phyloP scores from a whole-genome alignment of 139 green algal genomes.

The Volvox africanus region DNA sequence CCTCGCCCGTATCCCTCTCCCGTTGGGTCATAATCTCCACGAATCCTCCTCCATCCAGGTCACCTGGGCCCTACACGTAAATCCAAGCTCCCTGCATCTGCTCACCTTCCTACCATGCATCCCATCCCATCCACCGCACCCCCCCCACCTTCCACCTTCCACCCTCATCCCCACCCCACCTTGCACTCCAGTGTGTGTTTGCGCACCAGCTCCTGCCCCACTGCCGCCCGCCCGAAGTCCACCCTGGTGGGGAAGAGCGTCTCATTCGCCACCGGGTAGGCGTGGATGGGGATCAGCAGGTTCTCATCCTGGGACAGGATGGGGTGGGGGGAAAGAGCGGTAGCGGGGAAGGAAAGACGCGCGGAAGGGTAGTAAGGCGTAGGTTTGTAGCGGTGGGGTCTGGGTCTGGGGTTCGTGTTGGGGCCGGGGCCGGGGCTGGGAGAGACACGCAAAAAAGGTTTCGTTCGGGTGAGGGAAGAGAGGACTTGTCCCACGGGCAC shows the following conservation, averaged over 20 bases:
- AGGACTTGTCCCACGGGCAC: not conserved
- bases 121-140: not conserved
- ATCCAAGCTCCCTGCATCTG: no score
- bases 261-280: slow-evolving; percentile 74
- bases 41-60: no score
- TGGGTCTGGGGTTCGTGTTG: not conserved
- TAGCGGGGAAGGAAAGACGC: not conserved
- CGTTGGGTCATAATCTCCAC: no score
- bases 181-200: slow-evolving; percentile 70
- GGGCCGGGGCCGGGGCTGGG: not conserved
- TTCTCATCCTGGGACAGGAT: slow-evolving; percentile 61
- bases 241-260: slow-evolving; percentile 68
- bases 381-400: no score
- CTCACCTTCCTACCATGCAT: no score
- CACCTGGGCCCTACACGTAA: no score
- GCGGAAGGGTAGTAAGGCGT: not conserved
- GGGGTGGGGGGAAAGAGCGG: not conserved
- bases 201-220: slow-evolving; percentile 58
- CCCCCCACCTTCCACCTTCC: not conserved
- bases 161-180: slow-evolving; percentile 39
- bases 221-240: slow-evolving; percentile 66
- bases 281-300: slow-evolving; percentile 73
- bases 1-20: no score
- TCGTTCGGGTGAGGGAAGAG: no score
- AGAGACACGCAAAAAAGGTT: no score